Conservation (phyloP, 257 asterid species). For the Fraxinus excelsior region DNA sequence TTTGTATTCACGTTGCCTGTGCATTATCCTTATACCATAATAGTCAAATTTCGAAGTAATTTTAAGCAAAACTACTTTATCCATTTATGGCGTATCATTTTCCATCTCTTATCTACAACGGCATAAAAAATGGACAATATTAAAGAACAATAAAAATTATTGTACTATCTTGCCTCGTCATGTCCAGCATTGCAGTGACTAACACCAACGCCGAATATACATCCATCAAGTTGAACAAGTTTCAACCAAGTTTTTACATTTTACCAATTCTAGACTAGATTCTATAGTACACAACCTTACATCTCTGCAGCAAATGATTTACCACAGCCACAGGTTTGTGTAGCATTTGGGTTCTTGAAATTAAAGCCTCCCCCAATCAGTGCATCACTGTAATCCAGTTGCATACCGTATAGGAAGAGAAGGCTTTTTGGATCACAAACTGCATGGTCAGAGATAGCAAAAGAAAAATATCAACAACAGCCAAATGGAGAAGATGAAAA, state of each 20-base stretch:
- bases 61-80: background rate
- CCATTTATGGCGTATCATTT: background rate
- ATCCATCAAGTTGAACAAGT: background rate
- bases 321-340: conserved; percentile 94
- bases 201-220: background rate
- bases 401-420: conserved; percentile 82
- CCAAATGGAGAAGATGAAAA: background rate
- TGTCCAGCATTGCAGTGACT: background rate
- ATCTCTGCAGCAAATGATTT: conserved; percentile 85
- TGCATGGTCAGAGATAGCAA: conserved; percentile 31
- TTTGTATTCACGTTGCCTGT: no score
- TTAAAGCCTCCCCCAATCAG: conserved; percentile 94
- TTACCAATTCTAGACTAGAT: conserved; percentile 13
- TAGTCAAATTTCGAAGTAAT: no score
- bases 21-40: background rate
- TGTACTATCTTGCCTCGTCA: background rate
- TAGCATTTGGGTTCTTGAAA: conserved; percentile 91
- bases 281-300: conserved; percentile 32
- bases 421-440: conserved; percentile 97
- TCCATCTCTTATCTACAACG: background rate
- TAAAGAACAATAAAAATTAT: background rate
- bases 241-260: conserved; percentile 10
- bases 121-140: background rate
- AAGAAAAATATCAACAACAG: background rate
- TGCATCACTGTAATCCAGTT: conserved; percentile 89